Percentiles rank a stretch among this genome's conserved stretches.
These are phyloP conservation scores for Yarrowia sp. DNA, from an alignment of 805 yeast species.

Conservation along the genomic window DNA sequence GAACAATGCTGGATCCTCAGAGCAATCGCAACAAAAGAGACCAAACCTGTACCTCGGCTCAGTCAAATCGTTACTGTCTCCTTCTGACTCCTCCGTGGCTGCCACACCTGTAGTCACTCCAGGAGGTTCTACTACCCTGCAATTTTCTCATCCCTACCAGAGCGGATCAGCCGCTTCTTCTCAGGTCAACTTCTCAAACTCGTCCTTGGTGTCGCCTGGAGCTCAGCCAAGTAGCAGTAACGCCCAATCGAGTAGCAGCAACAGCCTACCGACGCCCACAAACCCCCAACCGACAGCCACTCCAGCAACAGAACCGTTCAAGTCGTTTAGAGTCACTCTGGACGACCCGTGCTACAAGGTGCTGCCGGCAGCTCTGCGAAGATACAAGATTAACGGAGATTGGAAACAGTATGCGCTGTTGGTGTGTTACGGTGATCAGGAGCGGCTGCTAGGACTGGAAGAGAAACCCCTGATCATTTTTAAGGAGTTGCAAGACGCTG, in stretches of 20 bases:
- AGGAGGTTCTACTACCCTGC: conserved; percentile 28
- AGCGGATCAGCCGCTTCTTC: conserved; percentile 25
- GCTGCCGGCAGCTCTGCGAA: conserved; percentile 83
- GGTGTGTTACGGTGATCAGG: conserved; percentile 90
- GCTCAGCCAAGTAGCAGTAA: conserved; percentile 1
- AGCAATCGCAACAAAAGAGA: conserved; percentile 1
- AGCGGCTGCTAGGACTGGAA: conserved; percentile 77
- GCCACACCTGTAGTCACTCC: conserved; percentile 26
- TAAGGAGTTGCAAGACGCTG: conserved; percentile 82
- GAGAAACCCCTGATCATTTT: conserved; percentile 89
- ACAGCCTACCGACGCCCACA: not conserved
- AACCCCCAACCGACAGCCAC: conserved; percentile 8
- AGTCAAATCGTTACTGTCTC: conserved; percentile 24
- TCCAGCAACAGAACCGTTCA: conserved; percentile 66
- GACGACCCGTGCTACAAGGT: conserved; percentile 92
- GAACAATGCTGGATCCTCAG: not conserved
- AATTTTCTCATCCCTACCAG: conserved; percentile 29
- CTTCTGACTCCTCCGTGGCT: conserved; percentile 16
- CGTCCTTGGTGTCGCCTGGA: conserved; percentile 19
- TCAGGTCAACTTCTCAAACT: conserved; percentile 17
- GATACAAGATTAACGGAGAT: conserved; percentile 80
- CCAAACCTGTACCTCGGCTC: conserved; percentile 20
- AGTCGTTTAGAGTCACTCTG: conserved; percentile 81
- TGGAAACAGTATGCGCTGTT: conserved; percentile 90
- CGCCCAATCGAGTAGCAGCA: not conserved